These are phyloP conservation scores for Phytopythium aichiense DNA, from an alignment of 352 stramenopile genomes.

Conservation along the genomic window DNA sequence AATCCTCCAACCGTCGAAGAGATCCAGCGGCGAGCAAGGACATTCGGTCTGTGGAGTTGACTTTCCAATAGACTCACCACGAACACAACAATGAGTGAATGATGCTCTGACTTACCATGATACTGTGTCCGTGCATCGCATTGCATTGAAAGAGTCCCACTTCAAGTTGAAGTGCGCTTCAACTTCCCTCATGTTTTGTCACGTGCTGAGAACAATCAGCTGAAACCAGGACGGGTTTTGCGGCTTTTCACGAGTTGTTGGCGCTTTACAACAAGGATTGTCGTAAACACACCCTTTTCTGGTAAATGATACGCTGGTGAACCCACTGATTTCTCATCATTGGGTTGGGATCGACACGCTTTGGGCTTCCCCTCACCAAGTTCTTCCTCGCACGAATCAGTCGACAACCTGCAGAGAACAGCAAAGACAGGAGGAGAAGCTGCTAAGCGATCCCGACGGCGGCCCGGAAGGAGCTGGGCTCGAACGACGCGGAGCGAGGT, in stretches of 20 bases:
- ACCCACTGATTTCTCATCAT: background rate
- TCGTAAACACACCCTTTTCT: background rate
- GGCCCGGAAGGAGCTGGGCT: background rate
- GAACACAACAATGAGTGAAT: background rate
- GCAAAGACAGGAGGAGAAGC: background rate
- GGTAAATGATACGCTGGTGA: background rate
- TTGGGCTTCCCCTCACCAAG: background rate
- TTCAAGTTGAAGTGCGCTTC: background rate
- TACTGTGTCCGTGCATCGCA: no score
- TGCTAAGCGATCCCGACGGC: background rate
- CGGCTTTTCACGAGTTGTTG: no score
- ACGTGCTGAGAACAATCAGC: background rate
- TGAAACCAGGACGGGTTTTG: background rate
- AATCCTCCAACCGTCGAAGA: slow-evolving; percentile 21
- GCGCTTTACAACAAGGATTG: background rate
- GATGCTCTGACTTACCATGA: no score
- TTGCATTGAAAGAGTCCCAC: no score
- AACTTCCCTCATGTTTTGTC: background rate
- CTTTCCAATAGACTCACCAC: background rate
- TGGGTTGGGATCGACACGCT: no score
- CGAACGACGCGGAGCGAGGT: background rate
- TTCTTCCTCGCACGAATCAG: no score
- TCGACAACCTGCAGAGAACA: no score
- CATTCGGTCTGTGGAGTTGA: slow-evolving; percentile 45
- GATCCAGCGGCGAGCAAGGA: slow-evolving; percentile 33